These are phyloP conservation scores for Leucocoprinus leucothites DNA, from an alignment of 768 basidiomycete species.

Conservation along the genomic window DNA sequence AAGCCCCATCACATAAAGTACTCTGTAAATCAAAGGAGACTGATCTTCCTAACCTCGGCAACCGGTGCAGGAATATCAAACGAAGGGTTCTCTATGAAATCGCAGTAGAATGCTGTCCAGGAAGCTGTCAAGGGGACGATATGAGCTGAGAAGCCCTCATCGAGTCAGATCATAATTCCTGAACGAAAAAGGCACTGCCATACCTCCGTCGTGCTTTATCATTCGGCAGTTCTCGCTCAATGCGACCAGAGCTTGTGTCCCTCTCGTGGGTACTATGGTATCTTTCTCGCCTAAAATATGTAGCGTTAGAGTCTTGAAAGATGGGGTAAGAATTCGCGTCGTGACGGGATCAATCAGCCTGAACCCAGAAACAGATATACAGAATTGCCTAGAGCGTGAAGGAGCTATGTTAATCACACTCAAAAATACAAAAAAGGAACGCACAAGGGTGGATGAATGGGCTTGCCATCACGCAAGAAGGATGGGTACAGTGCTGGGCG, in stretches of 20 bases:
- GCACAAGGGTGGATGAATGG: constrained; percentile 76
- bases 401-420: not conserved
- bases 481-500: constrained; percentile 43
- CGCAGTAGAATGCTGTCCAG: constrained; percentile 74
- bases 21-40: not conserved
- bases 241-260: constrained; percentile 54
- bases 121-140: constrained; percentile 76
- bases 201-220: constrained; percentile 80
- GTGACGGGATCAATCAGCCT: constrained; percentile 46
- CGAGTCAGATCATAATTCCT: not conserved
- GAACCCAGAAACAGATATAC: constrained; percentile 76
- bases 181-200: constrained; percentile 18
- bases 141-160: constrained; percentile 53
- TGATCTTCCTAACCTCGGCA: not conserved
- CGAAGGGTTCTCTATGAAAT: constrained; percentile 56
- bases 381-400: constrained; percentile 68
- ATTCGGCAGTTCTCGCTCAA: constrained; percentile 57
- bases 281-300: constrained; percentile 80
- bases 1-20: too few species aligned
- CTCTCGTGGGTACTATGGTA: constrained; percentile 68
- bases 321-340: constrained; percentile 44
- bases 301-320: constrained; percentile 68
- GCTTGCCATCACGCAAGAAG: constrained; percentile 60
- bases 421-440: constrained; percentile 18
- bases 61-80: constrained; percentile 15